Conservation (phyloP, 1,139 yeast species). For the Hansenula anomala region DNA sequence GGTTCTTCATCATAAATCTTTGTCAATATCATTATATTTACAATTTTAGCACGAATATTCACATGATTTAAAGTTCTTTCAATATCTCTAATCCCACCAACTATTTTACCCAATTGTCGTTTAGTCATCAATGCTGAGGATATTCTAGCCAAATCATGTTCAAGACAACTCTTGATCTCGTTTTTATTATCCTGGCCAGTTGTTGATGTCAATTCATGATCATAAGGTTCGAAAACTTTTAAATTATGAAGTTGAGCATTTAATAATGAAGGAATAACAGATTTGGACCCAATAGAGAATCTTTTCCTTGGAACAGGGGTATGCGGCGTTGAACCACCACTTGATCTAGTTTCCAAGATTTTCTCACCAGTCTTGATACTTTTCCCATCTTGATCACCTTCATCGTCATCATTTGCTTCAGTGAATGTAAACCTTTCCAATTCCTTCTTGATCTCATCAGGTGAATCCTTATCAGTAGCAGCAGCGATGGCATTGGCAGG, state of each 20-base stretch:
- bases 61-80: constrained; percentile 46
- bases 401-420: constrained; percentile 4
- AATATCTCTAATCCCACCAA: constrained; percentile 40
- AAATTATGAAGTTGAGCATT: constrained; percentile 22
- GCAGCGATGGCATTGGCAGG: neutral
- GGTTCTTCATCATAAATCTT: constrained; percentile 63
- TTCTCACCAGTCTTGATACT: constrained; percentile 10
- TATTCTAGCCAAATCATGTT: constrained; percentile 17
- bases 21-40: constrained; percentile 60
- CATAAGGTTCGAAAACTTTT: constrained; percentile 16
- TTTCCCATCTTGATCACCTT: neutral
- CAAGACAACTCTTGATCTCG: constrained; percentile 9
- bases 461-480: neutral
- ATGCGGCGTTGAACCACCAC: constrained; percentile 6
- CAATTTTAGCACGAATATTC: constrained; percentile 55
- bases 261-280: constrained; percentile 19
- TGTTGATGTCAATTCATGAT: neutral
- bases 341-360: constrained; percentile 9
- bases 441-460: neutral
- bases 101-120: constrained; percentile 19
- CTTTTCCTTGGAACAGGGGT: constrained; percentile 1
- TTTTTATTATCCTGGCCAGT: too few species aligned
- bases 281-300: constrained; percentile 19
- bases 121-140: constrained; percentile 22
- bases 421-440: constrained; percentile 5